Evolutionary conservation across 2,329 filamentous ascomycete genomes (phyloP), one percentile per base, ranked within the genome.

Genomic region (Talaromyces atroroseus): DNA sequence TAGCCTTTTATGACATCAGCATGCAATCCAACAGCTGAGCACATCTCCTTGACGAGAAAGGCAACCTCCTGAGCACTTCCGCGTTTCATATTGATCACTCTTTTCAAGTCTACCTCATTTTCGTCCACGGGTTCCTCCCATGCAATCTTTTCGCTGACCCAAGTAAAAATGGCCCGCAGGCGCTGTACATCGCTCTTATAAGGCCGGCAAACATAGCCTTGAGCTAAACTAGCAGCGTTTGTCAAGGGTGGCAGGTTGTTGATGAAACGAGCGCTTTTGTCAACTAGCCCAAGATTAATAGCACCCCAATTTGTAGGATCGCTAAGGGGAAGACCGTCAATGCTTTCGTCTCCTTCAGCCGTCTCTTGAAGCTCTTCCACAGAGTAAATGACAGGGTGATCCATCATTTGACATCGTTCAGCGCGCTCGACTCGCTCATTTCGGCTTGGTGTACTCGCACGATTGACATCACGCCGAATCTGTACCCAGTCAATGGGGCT

Each of bases 51-150:
- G 0, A 96, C 91, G 14, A 99, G 77, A 75, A 86, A 66, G 0
- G 94, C 91, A 59, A 96, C 92, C 71, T 99, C 95, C 66, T 96
- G 85, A 20, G 90, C 87, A 62, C 88, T 95, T 5, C 85, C 94
- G 60, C 92, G 82, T 70, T 89, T 92, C 18, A 85, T 86, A 63
- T 94, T 87, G 32, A 99, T 86, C 4, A 96, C 89, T 48, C 89
- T 84, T 54, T 88, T 82, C 2, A 91, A 87, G 69, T 99, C 91
- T 52, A 94, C 68, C 18, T 74, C 76, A 7, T 87, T 81, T n/a
- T 87, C 88, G 63, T 95, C 90, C 61, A 90, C 91, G 62, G 95
- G 91, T 65, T 96, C 92, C 53, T 99, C 94, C 94, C 94, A 99
- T 32, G 83, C 83, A 56, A 99, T 86, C 64, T 92, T 91, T 69